Evolutionary conservation across 2,329 filamentous ascomycete species (phyloP).

Genomic region (Venturia pyrina): DNA sequence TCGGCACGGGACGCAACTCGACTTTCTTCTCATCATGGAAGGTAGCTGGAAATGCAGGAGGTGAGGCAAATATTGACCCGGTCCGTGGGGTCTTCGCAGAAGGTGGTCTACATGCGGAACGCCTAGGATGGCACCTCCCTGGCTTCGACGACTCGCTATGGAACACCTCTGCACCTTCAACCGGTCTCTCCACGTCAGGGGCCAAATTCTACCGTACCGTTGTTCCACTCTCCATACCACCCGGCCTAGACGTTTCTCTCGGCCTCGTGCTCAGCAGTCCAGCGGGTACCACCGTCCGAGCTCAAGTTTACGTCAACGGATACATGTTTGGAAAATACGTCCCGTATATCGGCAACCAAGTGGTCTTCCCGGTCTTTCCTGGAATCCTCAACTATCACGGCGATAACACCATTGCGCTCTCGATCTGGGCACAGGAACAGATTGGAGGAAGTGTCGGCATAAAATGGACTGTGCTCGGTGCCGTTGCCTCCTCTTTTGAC

Average conservation of each 20-base stretch:
- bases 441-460: background rate
- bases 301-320: conserved; percentile 52
- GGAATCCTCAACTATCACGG: conserved; percentile 50
- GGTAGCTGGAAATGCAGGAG: conserved; percentile 57
- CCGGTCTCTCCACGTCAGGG: conserved; percentile 38
- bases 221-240: conserved; percentile 41
- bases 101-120: conserved; percentile 52
- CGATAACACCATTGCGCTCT: conserved; percentile 47
- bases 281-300: conserved; percentile 36
- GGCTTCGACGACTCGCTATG: conserved; percentile 42
- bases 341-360: conserved; percentile 51
- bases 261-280: conserved; percentile 44
- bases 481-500: background rate
- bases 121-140: conserved; percentile 52
- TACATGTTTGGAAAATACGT: conserved; percentile 49
- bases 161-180: conserved; percentile 26
- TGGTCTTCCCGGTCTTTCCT: conserved; percentile 50
- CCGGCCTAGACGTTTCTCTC: conserved; percentile 45
- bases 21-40: conserved; percentile 46
- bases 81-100: conserved; percentile 58
- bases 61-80: conserved; percentile 53
- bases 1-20: conserved; percentile 35
- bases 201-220: conserved; percentile 47
- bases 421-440: conserved; percentile 50
- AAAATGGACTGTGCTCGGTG: background rate